phyloP scores from a whole-genome alignment of 305 asterid genomes.

The Ajuga reptans region DNA sequence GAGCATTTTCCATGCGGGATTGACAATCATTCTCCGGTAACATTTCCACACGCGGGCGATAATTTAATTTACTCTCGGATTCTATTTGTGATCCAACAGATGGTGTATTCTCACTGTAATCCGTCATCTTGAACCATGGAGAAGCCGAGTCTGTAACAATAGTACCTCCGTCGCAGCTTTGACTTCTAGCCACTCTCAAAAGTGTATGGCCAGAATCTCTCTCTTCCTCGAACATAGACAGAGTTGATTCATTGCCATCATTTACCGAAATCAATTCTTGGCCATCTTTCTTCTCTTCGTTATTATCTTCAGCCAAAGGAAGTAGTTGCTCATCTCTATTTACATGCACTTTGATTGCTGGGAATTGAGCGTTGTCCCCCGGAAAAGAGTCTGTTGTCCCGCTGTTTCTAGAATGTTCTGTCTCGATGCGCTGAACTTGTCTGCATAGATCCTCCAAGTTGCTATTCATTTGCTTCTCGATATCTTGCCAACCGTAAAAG shows the following conservation, averaged over 20 bases:
- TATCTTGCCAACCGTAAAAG: slow-evolving; percentile 52
- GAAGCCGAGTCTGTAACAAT: slow-evolving; percentile 20
- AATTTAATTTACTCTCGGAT: slow-evolving; percentile 25
- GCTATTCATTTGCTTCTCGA: slow-evolving; percentile 38
- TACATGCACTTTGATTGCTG: slow-evolving; percentile 19
- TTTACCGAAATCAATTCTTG: slow-evolving; percentile 14
- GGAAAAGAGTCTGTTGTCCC: slow-evolving; percentile 24
- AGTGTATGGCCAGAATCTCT: slow-evolving; percentile 27
- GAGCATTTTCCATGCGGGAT: slow-evolving; percentile 25
- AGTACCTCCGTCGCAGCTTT: slow-evolving; percentile 43
- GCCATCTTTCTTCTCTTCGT: slow-evolving; percentile 18
- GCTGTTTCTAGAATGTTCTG: slow-evolving; percentile 25
- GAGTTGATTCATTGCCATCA: slow-evolving; percentile 14
- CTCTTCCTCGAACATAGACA: slow-evolving; percentile 2
- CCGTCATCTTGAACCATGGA: slow-evolving; percentile 32
- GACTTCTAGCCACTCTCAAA: slow-evolving; percentile 41
- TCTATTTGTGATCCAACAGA: slow-evolving; percentile 33
- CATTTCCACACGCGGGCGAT: slow-evolving; percentile 21
- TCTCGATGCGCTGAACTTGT: slow-evolving; percentile 48
- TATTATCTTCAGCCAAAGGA: slow-evolving; percentile 12
- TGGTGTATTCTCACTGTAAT: slow-evolving; percentile 31
- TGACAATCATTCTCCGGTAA: slow-evolving; percentile 29
- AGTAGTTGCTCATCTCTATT: slow-evolving; percentile 8
- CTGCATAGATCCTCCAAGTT: slow-evolving; percentile 48
- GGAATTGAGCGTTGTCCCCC: slow-evolving; percentile 18